Evolutionary conservation across 805 yeast species (phyloP).

Genomic region (Schwanniomyces occidentalis): DNA sequence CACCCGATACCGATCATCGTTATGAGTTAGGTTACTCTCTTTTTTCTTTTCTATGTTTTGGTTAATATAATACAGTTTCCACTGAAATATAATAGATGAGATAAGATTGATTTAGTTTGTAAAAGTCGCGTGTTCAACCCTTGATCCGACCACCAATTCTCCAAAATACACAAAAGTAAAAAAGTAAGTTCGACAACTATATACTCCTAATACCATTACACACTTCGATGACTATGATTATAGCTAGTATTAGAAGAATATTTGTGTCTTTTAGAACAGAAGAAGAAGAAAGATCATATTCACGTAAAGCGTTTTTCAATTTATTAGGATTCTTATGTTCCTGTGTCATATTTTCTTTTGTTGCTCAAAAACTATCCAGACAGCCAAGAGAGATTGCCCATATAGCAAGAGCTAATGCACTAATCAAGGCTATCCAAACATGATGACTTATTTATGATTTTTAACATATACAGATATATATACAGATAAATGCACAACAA

Average conservation of each 20-base stretch:
- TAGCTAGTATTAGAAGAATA: constrained; percentile 74
- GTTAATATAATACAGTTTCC: no score
- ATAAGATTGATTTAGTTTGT: background rate
- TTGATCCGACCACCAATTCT: no score
- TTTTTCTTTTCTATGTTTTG: no score
- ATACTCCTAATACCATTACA: no score
- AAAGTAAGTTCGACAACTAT: no score
- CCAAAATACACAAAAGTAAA: no score
- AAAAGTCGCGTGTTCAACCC: constrained; percentile 6
- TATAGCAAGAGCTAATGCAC: constrained; percentile 26
- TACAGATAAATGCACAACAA: background rate
- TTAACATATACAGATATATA: background rate
- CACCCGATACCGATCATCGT: constrained; percentile 68
- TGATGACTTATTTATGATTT: background rate
- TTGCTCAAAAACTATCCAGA: constrained; percentile 59
- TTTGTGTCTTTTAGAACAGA: constrained; percentile 83
- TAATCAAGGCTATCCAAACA: constrained; percentile 23
- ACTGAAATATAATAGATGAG: no score
- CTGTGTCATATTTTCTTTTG: constrained; percentile 76
- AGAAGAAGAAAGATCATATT: constrained; percentile 76
- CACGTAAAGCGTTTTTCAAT: constrained; percentile 76
- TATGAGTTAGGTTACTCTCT: constrained; percentile 42
- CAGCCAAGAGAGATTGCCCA: constrained; percentile 32
- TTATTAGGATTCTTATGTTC: constrained; percentile 78
- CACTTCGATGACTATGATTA: constrained; percentile 50